Evolutionary conservation across 257 asterid species (phyloP).

Genomic region (Lavandula angustifolia): DNA sequence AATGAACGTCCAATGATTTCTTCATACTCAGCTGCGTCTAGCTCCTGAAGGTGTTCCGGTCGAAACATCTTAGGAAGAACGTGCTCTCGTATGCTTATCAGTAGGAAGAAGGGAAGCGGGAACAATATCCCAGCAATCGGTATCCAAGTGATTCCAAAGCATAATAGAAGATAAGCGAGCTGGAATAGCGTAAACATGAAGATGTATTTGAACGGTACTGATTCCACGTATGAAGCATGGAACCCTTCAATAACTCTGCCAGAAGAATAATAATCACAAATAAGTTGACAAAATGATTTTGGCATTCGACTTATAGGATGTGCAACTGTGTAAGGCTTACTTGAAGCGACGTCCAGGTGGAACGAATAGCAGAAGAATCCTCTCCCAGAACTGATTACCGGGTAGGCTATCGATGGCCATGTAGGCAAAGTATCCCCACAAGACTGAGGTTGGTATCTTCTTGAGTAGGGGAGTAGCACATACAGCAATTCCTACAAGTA

Average conservation of each 20-base stretch:
- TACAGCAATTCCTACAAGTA: slow-evolving; percentile 70
- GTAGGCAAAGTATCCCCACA: slow-evolving; percentile 98
- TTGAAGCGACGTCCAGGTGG: slow-evolving; percentile 89
- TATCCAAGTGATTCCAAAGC: slow-evolving; percentile 93
- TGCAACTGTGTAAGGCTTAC: slow-evolving; percentile 41
- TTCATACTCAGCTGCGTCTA: slow-evolving; percentile 87
- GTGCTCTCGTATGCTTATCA: slow-evolving; percentile 71
- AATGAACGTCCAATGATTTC: slow-evolving; percentile 63
- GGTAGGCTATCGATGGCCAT: slow-evolving; percentile 98
- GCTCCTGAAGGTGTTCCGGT: slow-evolving; percentile 54
- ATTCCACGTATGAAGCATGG: slow-evolving; percentile 81
- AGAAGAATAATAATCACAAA: slow-evolving; percentile 7
- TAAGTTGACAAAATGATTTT: not conserved
- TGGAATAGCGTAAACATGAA: slow-evolving; percentile 69
- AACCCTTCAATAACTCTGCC: slow-evolving; percentile 67
- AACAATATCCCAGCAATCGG: slow-evolving; percentile 87
- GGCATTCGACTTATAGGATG: not conserved
- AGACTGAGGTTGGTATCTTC: slow-evolving; percentile 87
- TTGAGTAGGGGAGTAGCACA: slow-evolving; percentile 72
- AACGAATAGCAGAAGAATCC: slow-evolving; percentile 68
- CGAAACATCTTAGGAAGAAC: slow-evolving; percentile 74
- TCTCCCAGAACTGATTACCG: slow-evolving; percentile 95
- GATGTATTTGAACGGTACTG: slow-evolving; percentile 82
- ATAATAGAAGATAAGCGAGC: slow-evolving; percentile 55
- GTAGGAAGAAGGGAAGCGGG: slow-evolving; percentile 79